Evolutionary conservation across 495 filamentous ascomycete genomes (phyloP), one percentile per base, ranked within the genome.

Genomic region (Hypoxylon subgilvum): DNA sequence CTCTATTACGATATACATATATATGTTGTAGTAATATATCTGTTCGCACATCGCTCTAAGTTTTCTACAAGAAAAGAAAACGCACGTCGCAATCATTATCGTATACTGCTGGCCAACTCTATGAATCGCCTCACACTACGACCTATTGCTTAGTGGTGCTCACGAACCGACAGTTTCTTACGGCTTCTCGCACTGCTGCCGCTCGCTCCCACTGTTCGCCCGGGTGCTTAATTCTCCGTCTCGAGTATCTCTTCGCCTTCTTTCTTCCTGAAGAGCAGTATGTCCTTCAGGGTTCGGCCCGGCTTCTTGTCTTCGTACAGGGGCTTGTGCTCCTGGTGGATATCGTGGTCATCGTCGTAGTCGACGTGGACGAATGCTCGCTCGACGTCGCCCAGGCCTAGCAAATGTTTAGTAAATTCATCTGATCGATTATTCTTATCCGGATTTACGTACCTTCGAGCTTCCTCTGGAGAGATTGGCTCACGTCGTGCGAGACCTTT

Each of bases 311-410:
- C 65, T 30, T 79, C 77, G 50, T 82, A 83, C 4, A 82, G 54
- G 1, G 78, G 78, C 55, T 82, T 81, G 60, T 83, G 81, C 63
- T 84, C 81, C 48, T 80, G 72, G 23, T 77, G 56, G 38, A 77
- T 66, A 40, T 81, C 72, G 40, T 84, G 75, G 7, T 70, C 68
- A 43, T 74, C 69, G 42, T 80, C 70, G 55, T 84, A 83, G 63
- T 83, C 82, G 22, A 84, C 77, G 58, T 84, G 80, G 18, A 84
- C 81, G 57, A 83, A 84, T 3, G 80, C 80, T 42, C 81, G 66
- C 51, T 82, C 80, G 10, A 84, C 79, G 64, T 79, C 74, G 7
- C 72, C 60, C 16, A 82, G 66, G 7, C 77, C 66, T 66, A 32
- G 12, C 9, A 17, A 27, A 16, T 35, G n/a, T 6, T 64, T 21